phyloP scores from a whole-genome alignment of 805 yeast species.

The Starmera pachycereana region DNA sequence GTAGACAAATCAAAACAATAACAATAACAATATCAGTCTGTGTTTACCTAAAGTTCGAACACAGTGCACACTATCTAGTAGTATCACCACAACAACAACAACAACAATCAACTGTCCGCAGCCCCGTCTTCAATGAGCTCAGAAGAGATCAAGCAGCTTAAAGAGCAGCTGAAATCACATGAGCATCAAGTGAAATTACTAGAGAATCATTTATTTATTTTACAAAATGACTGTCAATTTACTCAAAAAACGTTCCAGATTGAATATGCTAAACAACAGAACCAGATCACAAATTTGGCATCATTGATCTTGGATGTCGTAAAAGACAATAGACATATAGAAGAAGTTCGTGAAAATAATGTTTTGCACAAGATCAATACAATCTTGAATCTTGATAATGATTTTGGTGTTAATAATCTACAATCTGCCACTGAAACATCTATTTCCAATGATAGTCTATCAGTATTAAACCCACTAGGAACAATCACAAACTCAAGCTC shows the following conservation, averaged over 20 bases:
- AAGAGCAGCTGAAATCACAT: slow-evolving; percentile 15
- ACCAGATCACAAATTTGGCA: slow-evolving; percentile 15
- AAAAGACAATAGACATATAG: slow-evolving; percentile 16
- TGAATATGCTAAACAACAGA: slow-evolving; percentile 16
- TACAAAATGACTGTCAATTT: slow-evolving; percentile 16
- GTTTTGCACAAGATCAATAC: slow-evolving; percentile 14
- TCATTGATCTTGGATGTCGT: slow-evolving; percentile 14
- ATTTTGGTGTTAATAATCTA: slow-evolving; percentile 5
- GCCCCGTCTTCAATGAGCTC: too few species aligned
- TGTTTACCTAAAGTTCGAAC: too few species aligned
- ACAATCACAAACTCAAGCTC: neutral
- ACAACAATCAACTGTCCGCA: too few species aligned
- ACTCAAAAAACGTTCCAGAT: slow-evolving; percentile 15
- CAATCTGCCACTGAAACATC: slow-evolving; percentile 1
- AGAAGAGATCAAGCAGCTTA: slow-evolving; percentile 15
- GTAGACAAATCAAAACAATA: too few species aligned
- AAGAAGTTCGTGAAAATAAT: slow-evolving; percentile 14
- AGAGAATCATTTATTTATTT: slow-evolving; percentile 15
- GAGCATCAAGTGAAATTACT: slow-evolving; percentile 15
- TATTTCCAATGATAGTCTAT: neutral
- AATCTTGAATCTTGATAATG: slow-evolving; percentile 13
- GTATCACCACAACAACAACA: too few species aligned
- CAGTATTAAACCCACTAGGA: neutral
- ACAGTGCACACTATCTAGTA: too few species aligned
- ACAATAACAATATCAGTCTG: too few species aligned